Percentiles rank a stretch among this genome's conserved stretches.
These are phyloP conservation scores for Russula abietina DNA, from an alignment of 768 basidiomycete species.

Conservation along the genomic window DNA sequence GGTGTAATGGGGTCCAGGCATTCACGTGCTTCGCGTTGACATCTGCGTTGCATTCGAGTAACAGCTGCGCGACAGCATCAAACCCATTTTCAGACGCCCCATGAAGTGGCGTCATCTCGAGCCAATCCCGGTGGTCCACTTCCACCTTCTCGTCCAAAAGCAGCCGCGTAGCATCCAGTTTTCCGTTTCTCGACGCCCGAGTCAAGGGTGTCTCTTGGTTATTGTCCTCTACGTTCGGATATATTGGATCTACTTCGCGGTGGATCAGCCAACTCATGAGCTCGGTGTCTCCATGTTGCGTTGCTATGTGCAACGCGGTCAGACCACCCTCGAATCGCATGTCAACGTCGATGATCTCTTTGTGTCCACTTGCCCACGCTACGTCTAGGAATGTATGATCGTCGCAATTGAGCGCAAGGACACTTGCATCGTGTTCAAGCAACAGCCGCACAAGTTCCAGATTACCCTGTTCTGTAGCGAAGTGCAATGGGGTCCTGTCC, in stretches of 20 bases:
- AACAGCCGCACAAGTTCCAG: not conserved
- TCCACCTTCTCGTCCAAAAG: not conserved
- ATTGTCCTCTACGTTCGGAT: not conserved
- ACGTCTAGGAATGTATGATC: not conserved
- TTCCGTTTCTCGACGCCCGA: not conserved
- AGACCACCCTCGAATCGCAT: not conserved
- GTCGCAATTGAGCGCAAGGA: not conserved
- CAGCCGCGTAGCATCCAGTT: not conserved
- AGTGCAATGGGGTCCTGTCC: too few species aligned
- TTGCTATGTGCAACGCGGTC: not conserved
- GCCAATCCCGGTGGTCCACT: not conserved
- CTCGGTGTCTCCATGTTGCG: not conserved
- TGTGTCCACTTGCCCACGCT: not conserved
- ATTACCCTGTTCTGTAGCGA: not conserved
- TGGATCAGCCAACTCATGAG: not conserved
- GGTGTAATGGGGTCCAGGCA: too few species aligned
- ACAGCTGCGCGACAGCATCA: too few species aligned
- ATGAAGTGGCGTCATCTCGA: too few species aligned
- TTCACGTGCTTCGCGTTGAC: too few species aligned
- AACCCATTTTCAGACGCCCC: too few species aligned
- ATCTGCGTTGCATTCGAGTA: too few species aligned
- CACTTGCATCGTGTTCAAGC: not conserved
- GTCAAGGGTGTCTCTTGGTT: not conserved
- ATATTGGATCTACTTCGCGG: not conserved
- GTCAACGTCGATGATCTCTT: not conserved